Evolutionary conservation across 2,329 filamentous ascomycete species (phyloP).

Genomic region (Sordariomycetes sp.): DNA sequence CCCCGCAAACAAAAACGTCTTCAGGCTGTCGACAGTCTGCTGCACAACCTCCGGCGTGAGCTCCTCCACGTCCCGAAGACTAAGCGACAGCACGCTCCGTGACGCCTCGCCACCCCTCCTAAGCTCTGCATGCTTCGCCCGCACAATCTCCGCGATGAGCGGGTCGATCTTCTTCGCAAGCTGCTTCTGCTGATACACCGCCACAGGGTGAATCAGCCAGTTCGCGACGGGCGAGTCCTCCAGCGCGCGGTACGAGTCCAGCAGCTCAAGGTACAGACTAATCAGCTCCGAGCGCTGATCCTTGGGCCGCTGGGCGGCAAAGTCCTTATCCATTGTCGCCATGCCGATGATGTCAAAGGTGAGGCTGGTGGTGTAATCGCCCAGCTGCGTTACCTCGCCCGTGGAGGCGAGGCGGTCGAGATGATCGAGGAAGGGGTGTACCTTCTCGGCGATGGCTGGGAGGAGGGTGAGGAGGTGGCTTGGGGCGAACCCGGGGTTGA

Average conservation of each 20-base stretch:
- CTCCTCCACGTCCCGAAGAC: conserved; percentile 13
- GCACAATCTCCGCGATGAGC: conserved; percentile 12
- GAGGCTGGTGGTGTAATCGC: conserved; percentile 15
- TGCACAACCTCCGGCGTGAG: conserved; percentile 15
- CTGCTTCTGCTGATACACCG: conserved; percentile 8
- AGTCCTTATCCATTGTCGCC: conserved; percentile 19
- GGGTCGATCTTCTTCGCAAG: conserved; percentile 11
- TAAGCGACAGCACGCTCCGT: conserved; percentile 19
- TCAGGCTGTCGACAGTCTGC: conserved; percentile 20
- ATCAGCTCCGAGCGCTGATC: conserved; percentile 9
- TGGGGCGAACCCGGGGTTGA: conserved; percentile 23
- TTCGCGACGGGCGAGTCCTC: conserved; percentile 9
- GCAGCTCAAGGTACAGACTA: conserved; percentile 12
- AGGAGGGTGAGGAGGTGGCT: conserved; percentile 22
- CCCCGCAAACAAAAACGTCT: conserved; percentile 24
- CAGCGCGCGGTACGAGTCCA: conserved; percentile 6
- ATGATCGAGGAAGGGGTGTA: conserved; percentile 13
- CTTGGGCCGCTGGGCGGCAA: conserved; percentile 16
- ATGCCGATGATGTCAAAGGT: conserved; percentile 25
- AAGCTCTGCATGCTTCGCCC: conserved; percentile 12
- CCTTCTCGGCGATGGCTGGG: conserved; percentile 21
- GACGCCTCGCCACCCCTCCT: conserved; percentile 16
- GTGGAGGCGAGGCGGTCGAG: conserved; percentile 15
- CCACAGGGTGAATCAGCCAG: conserved; percentile 11
- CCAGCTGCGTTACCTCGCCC: conserved; percentile 14